Evolutionary conservation across 2,329 filamentous ascomycete species (phyloP).

Genomic region (Davidsoniella neocaledoniae): DNA sequence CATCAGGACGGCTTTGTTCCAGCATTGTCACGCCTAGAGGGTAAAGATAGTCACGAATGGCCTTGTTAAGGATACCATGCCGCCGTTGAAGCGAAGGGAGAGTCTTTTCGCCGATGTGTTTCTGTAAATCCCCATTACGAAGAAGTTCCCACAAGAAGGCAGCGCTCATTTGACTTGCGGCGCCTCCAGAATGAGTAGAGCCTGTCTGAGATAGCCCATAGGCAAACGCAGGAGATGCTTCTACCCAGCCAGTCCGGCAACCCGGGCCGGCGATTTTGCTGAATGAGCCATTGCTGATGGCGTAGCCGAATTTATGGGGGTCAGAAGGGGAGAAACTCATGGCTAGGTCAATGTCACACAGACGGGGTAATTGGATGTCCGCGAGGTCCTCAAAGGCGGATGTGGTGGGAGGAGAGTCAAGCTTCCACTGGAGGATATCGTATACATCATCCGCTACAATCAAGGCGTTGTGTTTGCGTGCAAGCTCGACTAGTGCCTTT

Average conservation of each 20-base stretch:
- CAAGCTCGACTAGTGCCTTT: constrained; percentile 53
- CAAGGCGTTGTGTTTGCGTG: constrained; percentile 65
- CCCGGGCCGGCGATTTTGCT: constrained; percentile 77
- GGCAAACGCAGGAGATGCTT: constrained; percentile 43
- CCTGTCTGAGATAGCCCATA: constrained; percentile 36
- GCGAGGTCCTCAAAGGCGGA: constrained; percentile 12
- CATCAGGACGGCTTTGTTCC: constrained; percentile 23
- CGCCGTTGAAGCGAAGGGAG: constrained; percentile 30
- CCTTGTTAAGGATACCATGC: constrained; percentile 34
- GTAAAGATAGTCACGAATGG: constrained; percentile 41
- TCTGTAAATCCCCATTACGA: constrained; percentile 25
- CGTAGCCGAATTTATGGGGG: constrained; percentile 49
- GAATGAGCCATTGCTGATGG: constrained; percentile 75
- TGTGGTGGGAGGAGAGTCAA: constrained; percentile 16
- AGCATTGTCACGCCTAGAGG: constrained; percentile 40
- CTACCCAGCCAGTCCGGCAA: constrained; percentile 72
- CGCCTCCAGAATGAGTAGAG: constrained; percentile 38
- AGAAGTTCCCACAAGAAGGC: constrained; percentile 34
- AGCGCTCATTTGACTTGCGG: constrained; percentile 37
- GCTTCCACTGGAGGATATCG: constrained; percentile 72
- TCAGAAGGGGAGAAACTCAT: constrained; percentile 38
- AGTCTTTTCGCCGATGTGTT: constrained; percentile 26
- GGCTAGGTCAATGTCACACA: constrained; percentile 61
- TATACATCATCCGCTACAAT: constrained; percentile 86
- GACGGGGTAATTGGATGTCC: constrained; percentile 47